These are phyloP conservation scores for Arthrocladium fulminans DNA, from an alignment of 2,329 filamentous ascomycete species.

Conservation along the genomic window DNA sequence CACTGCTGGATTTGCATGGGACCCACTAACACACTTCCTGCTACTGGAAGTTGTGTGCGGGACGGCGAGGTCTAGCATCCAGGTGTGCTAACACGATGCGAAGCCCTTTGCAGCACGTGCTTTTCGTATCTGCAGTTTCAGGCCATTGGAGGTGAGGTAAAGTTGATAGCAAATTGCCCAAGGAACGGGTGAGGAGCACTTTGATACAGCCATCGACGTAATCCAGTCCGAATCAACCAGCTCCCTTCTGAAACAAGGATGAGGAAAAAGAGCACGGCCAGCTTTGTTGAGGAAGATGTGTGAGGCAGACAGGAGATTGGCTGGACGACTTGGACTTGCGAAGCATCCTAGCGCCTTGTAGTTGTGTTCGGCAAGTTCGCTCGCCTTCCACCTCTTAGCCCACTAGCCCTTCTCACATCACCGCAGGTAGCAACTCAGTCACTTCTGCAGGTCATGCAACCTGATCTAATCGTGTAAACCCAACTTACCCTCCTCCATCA, in stretches of 20 bases:
- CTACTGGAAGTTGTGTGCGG: no score
- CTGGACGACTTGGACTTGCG: neutral
- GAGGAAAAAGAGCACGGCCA: neutral
- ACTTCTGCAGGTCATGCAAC: neutral
- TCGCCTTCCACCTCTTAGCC: conserved; percentile 4
- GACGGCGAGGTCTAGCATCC: neutral
- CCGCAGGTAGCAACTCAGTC: neutral
- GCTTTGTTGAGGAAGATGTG: neutral
- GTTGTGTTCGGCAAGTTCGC: neutral
- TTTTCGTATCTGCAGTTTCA: no score
- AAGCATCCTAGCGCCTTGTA: neutral
- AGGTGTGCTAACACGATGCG: no score
- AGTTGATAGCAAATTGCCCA: neutral
- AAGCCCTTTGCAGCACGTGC: neutral
- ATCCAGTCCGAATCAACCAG: neutral
- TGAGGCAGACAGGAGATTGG: conserved; percentile 4
- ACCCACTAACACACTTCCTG: no score
- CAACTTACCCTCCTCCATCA: neutral
- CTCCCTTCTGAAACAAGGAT: conserved; percentile 7
- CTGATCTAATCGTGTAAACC: neutral
- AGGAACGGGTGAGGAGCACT: no score
- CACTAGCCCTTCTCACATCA: neutral
- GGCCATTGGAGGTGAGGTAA: no score
- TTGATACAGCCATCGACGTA: neutral
- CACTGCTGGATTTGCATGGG: no score